A percentile compares a stretch with the other conserved stretches of the same genome.
phyloP scores from a whole-genome alignment of 228 moss, liverwort and hornwort species.

The Sphagnum fallax region DNA sequence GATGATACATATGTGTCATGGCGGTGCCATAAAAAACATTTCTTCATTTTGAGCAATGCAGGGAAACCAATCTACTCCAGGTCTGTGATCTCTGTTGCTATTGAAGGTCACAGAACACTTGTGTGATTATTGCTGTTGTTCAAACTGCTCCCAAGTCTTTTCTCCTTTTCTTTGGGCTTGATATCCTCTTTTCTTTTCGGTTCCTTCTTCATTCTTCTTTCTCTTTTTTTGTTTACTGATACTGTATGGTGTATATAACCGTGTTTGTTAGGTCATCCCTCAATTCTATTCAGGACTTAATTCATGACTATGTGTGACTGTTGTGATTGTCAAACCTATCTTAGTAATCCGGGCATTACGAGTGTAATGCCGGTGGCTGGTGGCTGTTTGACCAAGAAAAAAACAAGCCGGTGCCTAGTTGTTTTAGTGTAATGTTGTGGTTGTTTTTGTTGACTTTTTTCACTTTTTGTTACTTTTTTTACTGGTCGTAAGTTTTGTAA shows the following conservation, averaged over 20 bases:
- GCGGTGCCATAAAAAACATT: slow-evolving; percentile 93
- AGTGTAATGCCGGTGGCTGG: no score
- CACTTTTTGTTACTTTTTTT: no score
- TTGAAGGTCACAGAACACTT: not conserved
- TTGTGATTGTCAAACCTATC: not conserved
- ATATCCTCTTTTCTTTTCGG: not conserved
- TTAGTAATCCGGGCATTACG: no score
- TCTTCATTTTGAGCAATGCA: slow-evolving; percentile 97
- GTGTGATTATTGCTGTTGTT: not conserved
- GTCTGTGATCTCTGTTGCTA: slow-evolving; percentile 21
- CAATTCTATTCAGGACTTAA: no score
- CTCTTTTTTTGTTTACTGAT: not conserved
- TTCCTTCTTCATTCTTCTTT: not conserved
- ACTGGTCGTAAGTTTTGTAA: no score
- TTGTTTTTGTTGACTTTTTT: no score
- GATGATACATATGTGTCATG: slow-evolving; percentile 82
- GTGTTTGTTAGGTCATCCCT: not conserved
- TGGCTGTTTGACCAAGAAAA: no score
- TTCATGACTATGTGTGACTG: no score
- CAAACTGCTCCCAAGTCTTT: not conserved
- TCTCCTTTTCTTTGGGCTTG: not conserved
- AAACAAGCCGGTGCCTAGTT: no score
- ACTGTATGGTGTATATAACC: not conserved
- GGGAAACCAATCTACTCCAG: slow-evolving; percentile 98
- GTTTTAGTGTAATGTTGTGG: no score